A percentile compares a stretch with the other conserved stretches of the same genome.
Evolutionary conservation across 1,284 basidiomycete genomes (phyloP).

Genomic region (Ganoderma boninense): DNA sequence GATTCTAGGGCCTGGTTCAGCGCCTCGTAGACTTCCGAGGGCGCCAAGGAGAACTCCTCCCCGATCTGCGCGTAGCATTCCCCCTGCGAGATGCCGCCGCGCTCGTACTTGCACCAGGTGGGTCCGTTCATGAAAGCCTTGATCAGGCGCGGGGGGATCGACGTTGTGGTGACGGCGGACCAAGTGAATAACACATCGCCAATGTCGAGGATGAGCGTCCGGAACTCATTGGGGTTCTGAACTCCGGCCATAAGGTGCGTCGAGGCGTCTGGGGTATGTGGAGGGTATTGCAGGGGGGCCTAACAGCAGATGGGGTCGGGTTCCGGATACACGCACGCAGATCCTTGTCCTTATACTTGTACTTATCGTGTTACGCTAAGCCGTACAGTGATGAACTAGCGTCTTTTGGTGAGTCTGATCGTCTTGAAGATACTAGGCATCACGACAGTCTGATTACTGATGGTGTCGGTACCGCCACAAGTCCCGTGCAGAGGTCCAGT

Average conservation of each 20-base stretch:
- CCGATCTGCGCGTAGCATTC: slow-evolving; percentile 55
- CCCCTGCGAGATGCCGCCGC: slow-evolving; percentile 48
- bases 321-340: background rate
- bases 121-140: slow-evolving; percentile 54
- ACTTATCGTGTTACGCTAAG: background rate
- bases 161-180: slow-evolving; percentile 57
- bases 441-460: background rate
- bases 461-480: background rate
- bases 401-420: slow-evolving; percentile 5
- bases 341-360: background rate
- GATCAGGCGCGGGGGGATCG: slow-evolving; percentile 52
- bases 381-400: background rate
- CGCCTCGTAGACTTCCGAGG: slow-evolving; percentile 50
- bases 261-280: background rate
- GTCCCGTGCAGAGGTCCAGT: background rate
- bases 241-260: background rate
- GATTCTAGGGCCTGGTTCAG: slow-evolving; percentile 57
- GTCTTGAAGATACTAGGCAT: background rate
- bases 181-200: slow-evolving; percentile 65
- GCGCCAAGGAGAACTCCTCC: slow-evolving; percentile 50
- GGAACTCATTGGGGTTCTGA: slow-evolving; percentile 14
- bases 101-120: slow-evolving; percentile 65
- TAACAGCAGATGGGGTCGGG: background rate
- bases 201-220: slow-evolving; percentile 58
- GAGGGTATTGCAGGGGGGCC: background rate